Percentiles rank a stretch among this genome's conserved stretches.
These are phyloP conservation scores for Penicillium sp. DNA, from an alignment of 2,329 filamentous ascomycete genomes.

Conservation along the genomic window DNA sequence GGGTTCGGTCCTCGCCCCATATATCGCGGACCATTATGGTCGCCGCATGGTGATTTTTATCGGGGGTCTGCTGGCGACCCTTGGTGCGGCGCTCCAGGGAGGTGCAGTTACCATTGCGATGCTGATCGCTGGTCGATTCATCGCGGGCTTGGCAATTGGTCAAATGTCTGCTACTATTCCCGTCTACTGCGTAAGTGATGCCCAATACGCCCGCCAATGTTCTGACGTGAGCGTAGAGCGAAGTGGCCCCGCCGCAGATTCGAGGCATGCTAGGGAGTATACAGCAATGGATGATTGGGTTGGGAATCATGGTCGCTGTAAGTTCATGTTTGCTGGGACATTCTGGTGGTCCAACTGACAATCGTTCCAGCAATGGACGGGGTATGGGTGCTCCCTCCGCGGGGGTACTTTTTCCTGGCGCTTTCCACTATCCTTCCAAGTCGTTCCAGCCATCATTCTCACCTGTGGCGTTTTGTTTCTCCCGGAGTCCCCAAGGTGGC, in stretches of 20 bases:
- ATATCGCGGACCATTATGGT: slow-evolving; percentile 37
- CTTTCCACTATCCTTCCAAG: slow-evolving; percentile 38
- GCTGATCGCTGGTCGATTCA: slow-evolving; percentile 53
- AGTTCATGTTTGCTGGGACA: too few relatives aligned
- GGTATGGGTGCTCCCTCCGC: slow-evolving; percentile 48
- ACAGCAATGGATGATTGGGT: slow-evolving; percentile 50
- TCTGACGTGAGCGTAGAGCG: slow-evolving; percentile 28
- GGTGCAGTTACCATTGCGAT: slow-evolving; percentile 43
- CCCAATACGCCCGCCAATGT: not conserved
- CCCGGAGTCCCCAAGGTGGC: slow-evolving; percentile 39
- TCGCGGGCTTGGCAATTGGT: slow-evolving; percentile 54
- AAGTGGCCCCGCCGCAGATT: slow-evolving; percentile 42
- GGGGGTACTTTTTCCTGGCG: slow-evolving; percentile 36
- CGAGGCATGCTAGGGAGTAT: slow-evolving; percentile 45
- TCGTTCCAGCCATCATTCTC: slow-evolving; percentile 45
- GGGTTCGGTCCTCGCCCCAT: slow-evolving; percentile 36
- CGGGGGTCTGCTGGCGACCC: slow-evolving; percentile 34
- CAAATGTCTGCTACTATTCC: slow-evolving; percentile 51
- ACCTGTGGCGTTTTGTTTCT: slow-evolving; percentile 35
- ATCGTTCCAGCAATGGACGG: slow-evolving; percentile 48
- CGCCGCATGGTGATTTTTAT: slow-evolving; percentile 36
- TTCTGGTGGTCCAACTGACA: not conserved
- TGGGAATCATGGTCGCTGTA: slow-evolving; percentile 46
- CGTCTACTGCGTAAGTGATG: slow-evolving; percentile 45
- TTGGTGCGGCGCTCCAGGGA: slow-evolving; percentile 41